Conservation (phyloP, 129 eudicot species). For the Apium graveolens region DNA sequence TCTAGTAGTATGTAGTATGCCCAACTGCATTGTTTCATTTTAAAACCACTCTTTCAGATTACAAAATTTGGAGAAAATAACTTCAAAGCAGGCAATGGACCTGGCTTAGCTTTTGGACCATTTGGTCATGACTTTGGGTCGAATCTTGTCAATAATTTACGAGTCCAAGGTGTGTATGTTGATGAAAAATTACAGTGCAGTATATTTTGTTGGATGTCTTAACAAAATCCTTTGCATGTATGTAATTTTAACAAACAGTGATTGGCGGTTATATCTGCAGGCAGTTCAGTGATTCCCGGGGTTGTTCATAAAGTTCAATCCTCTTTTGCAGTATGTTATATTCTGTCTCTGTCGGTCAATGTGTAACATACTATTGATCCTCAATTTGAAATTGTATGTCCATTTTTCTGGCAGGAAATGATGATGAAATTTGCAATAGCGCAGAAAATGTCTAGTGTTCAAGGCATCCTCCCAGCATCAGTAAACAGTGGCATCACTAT, state of each 20-base stretch:
- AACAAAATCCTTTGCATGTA: neutral
- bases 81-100: constrained; percentile 75
- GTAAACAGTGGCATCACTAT: constrained; percentile 37
- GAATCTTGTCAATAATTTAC: neutral
- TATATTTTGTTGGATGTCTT: neutral
- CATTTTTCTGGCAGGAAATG: constrained; percentile 37
- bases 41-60: constrained; percentile 29
- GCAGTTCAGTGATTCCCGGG: constrained; percentile 81
- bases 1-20: neutral
- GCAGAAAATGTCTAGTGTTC: constrained; percentile 41
- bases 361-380: neutral
- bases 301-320: constrained; percentile 62
- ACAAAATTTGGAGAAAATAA: constrained; percentile 73
- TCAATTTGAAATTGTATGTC: constrained; percentile 13
- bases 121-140: constrained; percentile 89
- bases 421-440: constrained; percentile 49
- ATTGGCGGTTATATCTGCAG: constrained; percentile 28
- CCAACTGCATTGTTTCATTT: neutral
- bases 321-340: constrained; percentile 38
- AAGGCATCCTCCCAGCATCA: constrained; percentile 49
- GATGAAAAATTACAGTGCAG: neutral
- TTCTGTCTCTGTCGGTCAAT: constrained; percentile 4
- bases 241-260: neutral
- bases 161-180: constrained; percentile 33
- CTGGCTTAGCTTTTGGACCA: constrained; percentile 94